Percentiles rank a stretch among this genome's conserved stretches.
Evolutionary conservation across 228 moss, liverwort and hornwort species (phyloP).

Genomic region (Sphagnum fallax): DNA sequence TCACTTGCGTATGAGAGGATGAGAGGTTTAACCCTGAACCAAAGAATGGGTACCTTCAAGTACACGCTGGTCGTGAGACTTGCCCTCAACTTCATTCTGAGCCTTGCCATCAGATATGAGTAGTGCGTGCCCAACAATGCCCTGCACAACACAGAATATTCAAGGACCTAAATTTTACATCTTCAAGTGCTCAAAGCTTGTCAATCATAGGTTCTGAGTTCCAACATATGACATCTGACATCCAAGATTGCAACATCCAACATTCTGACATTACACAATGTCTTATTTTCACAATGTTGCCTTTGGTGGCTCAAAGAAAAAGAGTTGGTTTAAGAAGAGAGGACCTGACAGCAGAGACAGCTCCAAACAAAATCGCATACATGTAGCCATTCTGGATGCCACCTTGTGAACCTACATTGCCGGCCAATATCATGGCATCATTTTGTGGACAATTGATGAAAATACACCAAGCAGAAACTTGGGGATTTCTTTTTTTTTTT

Average conservation of each 20-base stretch:
- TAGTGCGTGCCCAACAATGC: constrained; percentile 72
- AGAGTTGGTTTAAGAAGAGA: no score
- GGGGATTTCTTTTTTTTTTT: neutral
- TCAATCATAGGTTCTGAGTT: neutral
- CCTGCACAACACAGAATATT: constrained; percentile 22
- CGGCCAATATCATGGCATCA: no score
- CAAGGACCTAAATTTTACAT: neutral
- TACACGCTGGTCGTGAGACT: constrained; percentile 84
- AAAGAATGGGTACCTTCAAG: constrained; percentile 52
- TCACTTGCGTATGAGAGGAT: no score
- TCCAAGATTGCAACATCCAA: neutral
- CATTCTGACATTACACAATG: neutral
- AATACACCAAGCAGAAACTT: no score
- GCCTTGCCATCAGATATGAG: constrained; percentile 43
- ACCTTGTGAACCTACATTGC: neutral
- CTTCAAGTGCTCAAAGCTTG: neutral
- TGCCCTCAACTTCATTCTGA: constrained; percentile 61
- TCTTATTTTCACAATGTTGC: no score
- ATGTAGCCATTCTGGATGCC: constrained; percentile 27
- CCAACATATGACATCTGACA: neutral
- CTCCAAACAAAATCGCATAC: constrained; percentile 36
- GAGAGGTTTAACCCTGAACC: no score
- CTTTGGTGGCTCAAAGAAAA: no score
- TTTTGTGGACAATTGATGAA: no score
- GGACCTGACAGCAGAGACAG: constrained; percentile 32